Evolutionary conservation across 1,284 basidiomycete species (phyloP), one percentile per base, ranked within the genome.

Genomic region (Volvariella volvacea): DNA sequence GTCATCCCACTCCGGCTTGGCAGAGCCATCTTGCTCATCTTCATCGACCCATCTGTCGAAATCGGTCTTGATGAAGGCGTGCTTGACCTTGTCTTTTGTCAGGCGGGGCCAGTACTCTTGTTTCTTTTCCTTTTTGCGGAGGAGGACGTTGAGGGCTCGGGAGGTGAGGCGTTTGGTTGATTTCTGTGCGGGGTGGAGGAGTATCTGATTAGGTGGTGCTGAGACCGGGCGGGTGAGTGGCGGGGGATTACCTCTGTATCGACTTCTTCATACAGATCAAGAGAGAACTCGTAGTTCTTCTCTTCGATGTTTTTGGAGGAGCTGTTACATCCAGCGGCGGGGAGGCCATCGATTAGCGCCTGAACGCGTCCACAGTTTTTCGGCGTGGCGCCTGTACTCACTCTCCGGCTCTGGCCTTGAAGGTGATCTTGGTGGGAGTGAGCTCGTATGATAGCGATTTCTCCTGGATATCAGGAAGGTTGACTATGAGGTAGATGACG

Each of bases 1-100:
- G 39, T 75, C 75, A 0, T 76, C 76, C 7, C 74, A 73, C 0
- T 67, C 49, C 34, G 58, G 63, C 6, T 57, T 57, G 3, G 52
- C 52, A 15, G 65, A 71, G 41, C 72, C 84, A 25, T 90, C 86
- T 68, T 96, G 92, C 64, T 96, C 92, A 59, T 96, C 92, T 70
- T 96, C 92, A 60, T 95, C 92, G 42, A 88, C 86, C 92, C 92
- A 96, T 67, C 88, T 93, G 57, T 73, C 71, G 62, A 93, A 95
- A 66, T 95, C 90, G 41, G 91, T 93, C 75, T 92, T 93, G 63
- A 94, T 69, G 67, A 80, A 93, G 44, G 80, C 70, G 48, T 74
- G 78, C 67, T 79, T 89, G 49, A 77, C 61, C 66, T 92, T 92
- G 25, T 28, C 25, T 67, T 93, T 92, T 36, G 88, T 90, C 43